Evolutionary conservation across 2,329 filamentous ascomycete species (phyloP).

Genomic region (Alternaria angustiovoidea): DNA sequence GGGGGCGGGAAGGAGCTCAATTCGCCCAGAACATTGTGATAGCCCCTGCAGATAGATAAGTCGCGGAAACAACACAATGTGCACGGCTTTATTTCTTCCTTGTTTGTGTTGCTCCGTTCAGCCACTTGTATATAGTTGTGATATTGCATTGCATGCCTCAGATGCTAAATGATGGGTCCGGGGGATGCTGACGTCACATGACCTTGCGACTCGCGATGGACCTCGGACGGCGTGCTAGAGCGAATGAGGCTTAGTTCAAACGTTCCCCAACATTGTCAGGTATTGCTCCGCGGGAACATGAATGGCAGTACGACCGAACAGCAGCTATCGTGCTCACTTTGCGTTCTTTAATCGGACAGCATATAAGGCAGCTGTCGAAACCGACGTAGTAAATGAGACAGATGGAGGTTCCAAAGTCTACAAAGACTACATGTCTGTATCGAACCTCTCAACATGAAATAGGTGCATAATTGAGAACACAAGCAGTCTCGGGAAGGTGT

Average conservation of each 20-base stretch:
- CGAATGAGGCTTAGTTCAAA: background rate
- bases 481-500: too few species aligned
- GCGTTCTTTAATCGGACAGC: too few species aligned
- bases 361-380: too few species aligned
- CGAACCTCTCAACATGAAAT: too few species aligned
- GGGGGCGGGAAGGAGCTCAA: slow-evolving; percentile 3
- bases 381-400: too few species aligned
- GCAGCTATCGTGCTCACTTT: background rate
- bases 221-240: background rate
- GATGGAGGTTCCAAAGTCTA: too few species aligned
- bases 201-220: too few species aligned
- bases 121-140: background rate
- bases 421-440: too few species aligned
- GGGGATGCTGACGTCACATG: background rate
- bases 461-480: background rate
- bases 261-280: background rate
- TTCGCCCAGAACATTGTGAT: background rate
- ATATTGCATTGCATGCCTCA: background rate
- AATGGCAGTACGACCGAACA: background rate
- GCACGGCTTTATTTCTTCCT: background rate
- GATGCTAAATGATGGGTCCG: background rate
- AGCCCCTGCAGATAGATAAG: background rate
- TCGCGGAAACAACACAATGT: background rate
- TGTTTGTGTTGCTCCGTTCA: too few species aligned
- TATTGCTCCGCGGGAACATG: background rate